phyloP scores from a whole-genome alignment of 2,329 filamentous ascomycete genomes.

The Tolypocladium ovalisporum region DNA sequence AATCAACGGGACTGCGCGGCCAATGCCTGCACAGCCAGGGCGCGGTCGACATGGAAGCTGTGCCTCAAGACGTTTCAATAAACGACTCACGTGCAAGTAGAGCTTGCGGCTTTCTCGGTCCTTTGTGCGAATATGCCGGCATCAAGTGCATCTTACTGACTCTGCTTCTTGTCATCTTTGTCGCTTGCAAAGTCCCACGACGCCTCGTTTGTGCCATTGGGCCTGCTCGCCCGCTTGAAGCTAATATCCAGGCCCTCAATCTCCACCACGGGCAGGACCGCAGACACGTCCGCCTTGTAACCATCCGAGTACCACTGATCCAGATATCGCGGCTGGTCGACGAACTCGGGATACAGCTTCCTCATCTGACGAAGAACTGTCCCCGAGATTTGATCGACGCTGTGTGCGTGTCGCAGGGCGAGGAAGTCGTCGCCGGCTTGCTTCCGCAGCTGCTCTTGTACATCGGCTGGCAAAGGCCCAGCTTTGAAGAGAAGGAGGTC shows the following conservation, averaged over 20 bases:
- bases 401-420: constrained; percentile 46
- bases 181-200: constrained; percentile 43
- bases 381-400: constrained; percentile 54
- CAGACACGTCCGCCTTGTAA: constrained; percentile 27
- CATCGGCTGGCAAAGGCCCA: constrained; percentile 41
- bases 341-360: constrained; percentile 40
- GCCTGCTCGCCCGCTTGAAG: constrained; percentile 30
- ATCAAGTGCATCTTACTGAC: neutral
- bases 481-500: constrained; percentile 53
- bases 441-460: constrained; percentile 40
- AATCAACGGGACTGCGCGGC: neutral
- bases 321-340: constrained; percentile 32
- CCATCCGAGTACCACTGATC: constrained; percentile 36
- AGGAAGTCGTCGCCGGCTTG: constrained; percentile 43
- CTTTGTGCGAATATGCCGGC: neutral
- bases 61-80: neutral
- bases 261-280: constrained; percentile 33
- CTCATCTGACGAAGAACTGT: constrained; percentile 46
- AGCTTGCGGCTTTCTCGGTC: neutral
- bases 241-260: constrained; percentile 31
- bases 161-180: constrained; percentile 14
- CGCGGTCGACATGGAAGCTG: neutral
- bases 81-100: neutral
- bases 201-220: constrained; percentile 46
- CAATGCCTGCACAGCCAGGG: no score